Percentiles rank a stretch among this genome's conserved stretches.
These are phyloP conservation scores for Cyclotella atomus DNA, from an alignment of 108 stramenopile species.

Conservation along the genomic window DNA sequence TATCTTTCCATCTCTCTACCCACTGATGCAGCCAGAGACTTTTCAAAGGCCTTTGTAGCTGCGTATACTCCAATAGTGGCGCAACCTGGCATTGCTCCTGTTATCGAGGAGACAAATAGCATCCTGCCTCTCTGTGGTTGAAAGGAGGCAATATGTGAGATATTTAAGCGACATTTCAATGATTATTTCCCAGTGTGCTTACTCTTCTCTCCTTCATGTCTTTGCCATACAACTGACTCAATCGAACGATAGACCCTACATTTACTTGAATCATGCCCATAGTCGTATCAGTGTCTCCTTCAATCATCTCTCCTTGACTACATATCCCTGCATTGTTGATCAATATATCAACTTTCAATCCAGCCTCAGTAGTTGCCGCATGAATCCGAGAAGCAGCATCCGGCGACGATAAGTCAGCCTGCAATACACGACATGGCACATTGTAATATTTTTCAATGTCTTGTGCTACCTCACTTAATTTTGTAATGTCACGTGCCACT, in stretches of 20 bases:
- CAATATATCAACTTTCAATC: slow-evolving; percentile 76
- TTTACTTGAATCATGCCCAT: slow-evolving; percentile 74
- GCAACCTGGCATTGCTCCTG: slow-evolving; percentile 61
- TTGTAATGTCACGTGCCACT: slow-evolving; percentile 74
- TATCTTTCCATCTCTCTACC: slow-evolving; percentile 81
- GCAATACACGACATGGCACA: slow-evolving; percentile 73
- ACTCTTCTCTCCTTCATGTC: slow-evolving; percentile 74
- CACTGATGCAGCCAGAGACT: slow-evolving; percentile 67
- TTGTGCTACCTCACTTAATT: slow-evolving; percentile 61
- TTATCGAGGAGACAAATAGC: slow-evolving; percentile 79
- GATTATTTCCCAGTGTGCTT: no score
- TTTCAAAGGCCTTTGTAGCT: slow-evolving; percentile 83
- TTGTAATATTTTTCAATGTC: slow-evolving; percentile 86
- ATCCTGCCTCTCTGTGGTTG: slow-evolving; percentile 56
- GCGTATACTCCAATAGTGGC: slow-evolving; percentile 81
- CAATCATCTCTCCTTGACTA: slow-evolving; percentile 61
- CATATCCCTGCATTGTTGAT: slow-evolving; percentile 86
- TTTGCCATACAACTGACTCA: slow-evolving; percentile 73
- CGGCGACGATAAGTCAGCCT: slow-evolving; percentile 71
- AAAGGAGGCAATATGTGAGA: not conserved
- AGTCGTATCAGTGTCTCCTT: slow-evolving; percentile 44
- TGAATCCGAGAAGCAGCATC: slow-evolving; percentile 68
- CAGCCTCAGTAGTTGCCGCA: slow-evolving; percentile 66
- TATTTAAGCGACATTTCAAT: not conserved
- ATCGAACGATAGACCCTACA: slow-evolving; percentile 55